Conservation (phyloP, 148 eudicot genomes). For the Talinum fruticosum region DNA sequence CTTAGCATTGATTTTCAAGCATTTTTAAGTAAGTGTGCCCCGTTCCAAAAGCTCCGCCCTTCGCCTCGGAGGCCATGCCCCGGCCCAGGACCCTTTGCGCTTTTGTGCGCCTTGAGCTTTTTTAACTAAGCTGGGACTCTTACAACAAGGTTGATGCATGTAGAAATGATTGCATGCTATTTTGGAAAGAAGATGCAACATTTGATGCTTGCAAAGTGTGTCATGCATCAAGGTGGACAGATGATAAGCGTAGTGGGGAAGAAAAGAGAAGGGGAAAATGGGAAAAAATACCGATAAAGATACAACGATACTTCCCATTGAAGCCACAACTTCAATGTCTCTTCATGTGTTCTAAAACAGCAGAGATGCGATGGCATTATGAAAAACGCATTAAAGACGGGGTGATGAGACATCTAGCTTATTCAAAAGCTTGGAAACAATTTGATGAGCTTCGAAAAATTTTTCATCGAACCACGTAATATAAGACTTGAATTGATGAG, state of each 20-base stretch:
- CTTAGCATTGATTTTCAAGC: too few species aligned
- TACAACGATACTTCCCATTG: not conserved
- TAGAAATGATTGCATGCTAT: slow-evolving; percentile 6
- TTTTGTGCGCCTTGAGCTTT: too few species aligned
- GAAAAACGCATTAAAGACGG: not conserved
- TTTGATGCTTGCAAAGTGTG: not conserved
- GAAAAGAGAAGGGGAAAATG: not conserved
- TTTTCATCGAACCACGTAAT: not conserved
- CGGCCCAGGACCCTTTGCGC: too few species aligned
- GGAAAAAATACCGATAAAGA: not conserved
- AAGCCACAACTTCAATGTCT: not conserved
- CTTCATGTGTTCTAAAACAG: not conserved
- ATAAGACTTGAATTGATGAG: not conserved
- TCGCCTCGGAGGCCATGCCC: too few species aligned
- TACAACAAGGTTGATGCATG: slow-evolving; percentile 2
- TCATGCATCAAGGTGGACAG: not conserved
- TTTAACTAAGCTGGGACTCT: too few species aligned
- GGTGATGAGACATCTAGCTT: not conserved
- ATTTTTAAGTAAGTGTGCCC: too few species aligned
- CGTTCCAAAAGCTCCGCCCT: too few species aligned
- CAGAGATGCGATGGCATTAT: not conserved
- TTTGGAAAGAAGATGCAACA: not conserved
- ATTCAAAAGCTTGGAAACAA: not conserved
- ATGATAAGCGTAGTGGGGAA: slow-evolving; percentile 1
- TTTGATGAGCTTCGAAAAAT: not conserved